phyloP scores from a whole-genome alignment of 2,329 filamentous ascomycete genomes.

The Camillea tinctor region DNA sequence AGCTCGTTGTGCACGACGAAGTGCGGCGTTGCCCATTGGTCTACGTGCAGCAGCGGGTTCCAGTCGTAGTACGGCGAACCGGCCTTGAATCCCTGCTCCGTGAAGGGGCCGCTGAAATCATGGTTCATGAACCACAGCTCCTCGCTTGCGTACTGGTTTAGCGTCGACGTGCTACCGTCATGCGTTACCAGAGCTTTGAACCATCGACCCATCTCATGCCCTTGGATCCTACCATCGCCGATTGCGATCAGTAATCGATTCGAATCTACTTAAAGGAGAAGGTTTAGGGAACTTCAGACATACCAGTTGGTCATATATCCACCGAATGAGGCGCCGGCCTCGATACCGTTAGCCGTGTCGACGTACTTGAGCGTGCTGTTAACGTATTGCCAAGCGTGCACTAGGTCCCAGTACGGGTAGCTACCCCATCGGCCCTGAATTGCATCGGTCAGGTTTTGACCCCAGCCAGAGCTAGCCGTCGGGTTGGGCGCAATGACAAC shows the following conservation, averaged over 20 bases:
- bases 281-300: conserved; percentile 8
- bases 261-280: background rate
- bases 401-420: conserved; percentile 53
- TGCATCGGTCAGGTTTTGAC: conserved; percentile 51
- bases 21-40: conserved; percentile 67
- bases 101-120: conserved; percentile 49
- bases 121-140: conserved; percentile 39
- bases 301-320: conserved; percentile 57
- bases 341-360: conserved; percentile 49
- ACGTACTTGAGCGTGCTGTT: conserved; percentile 50
- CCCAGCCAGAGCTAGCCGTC: conserved; percentile 53
- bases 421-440: conserved; percentile 51
- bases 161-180: conserved; percentile 42
- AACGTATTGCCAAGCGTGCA: conserved; percentile 52
- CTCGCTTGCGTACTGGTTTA: conserved; percentile 35
- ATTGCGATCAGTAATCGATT: background rate
- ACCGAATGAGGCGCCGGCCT: conserved; percentile 52
- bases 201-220: conserved; percentile 51
- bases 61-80: conserved; percentile 45
- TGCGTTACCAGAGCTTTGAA: conserved; percentile 58
- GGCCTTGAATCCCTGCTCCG: conserved; percentile 38
- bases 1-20: conserved; percentile 68
- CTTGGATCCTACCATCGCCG: conserved; percentile 43
- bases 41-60: conserved; percentile 46
- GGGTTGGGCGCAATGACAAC: conserved; percentile 55